Base-by-base conservation (phyloP, 2,329 filamentous ascomycete species). In the Amphichorda felina region DNA sequence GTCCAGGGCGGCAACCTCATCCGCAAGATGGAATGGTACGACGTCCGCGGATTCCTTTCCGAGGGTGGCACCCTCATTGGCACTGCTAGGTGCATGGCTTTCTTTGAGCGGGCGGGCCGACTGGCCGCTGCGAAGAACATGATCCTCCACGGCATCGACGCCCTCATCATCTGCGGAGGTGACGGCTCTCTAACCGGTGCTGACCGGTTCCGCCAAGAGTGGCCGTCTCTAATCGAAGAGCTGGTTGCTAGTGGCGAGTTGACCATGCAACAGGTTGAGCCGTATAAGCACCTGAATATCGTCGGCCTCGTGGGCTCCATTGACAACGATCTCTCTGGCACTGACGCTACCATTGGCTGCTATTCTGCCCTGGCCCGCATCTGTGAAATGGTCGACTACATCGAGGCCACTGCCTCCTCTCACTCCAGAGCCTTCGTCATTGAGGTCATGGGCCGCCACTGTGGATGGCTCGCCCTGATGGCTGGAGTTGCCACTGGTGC, bases 401-500 rank as follows among this genome's bases (percentile, higher is more conserved):
- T 98, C 48, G 89, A 98, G 60, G 88, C 89, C 15, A 96, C 91
- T 0, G 89, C 89, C 35, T 81, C 79, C 26, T 95, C 88, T 19
- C 91, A 98, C 60, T 93, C 94, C 44, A 74, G 91, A 48, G 91
- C 91, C 27, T 98, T 98, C 58, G 88, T 98, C 38, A 83, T 98
- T 42, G 91, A 95, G 59, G 91, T 98, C 50, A 98, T 98, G 91
- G 91, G 91, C 34, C 75, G 91, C 40, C 89, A 98, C 61, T 98
- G 91, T 56, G 91, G 91, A 42, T 98, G 91, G 91, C 69, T 98
- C 42, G 91, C 91, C 28, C 71, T 98, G 41, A 95, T 96, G 81
- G 82, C 89, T 11, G 89, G 88, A 50, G 88, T 98, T 40, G 88
- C 85, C 39, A 94, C 86, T 1, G 91, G 89, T 34, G 88, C 91